phyloP scores from a whole-genome alignment of 2,329 filamentous ascomycete species.

The Cladophialophora exuberans region DNA sequence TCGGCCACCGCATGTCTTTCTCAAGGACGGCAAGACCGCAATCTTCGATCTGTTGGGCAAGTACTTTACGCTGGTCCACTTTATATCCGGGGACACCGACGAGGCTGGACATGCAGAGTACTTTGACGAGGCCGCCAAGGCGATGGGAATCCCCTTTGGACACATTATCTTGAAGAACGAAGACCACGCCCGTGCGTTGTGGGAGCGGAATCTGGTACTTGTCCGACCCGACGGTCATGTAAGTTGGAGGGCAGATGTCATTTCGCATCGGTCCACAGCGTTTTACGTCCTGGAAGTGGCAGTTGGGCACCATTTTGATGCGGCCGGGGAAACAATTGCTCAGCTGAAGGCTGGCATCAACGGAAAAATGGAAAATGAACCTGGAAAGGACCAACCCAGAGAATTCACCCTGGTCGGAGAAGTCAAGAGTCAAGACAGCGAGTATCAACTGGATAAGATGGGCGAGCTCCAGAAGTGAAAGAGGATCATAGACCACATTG shows the following conservation, averaged over 20 bases:
- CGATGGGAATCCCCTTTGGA: slow-evolving; percentile 26
- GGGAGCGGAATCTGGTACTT: slow-evolving; percentile 33
- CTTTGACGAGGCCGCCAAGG: slow-evolving; percentile 7
- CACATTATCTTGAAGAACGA: slow-evolving; percentile 22
- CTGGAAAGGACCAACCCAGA: background rate
- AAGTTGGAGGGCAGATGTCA: slow-evolving; percentile 29
- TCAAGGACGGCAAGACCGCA: slow-evolving; percentile 34
- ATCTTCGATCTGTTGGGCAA: slow-evolving; percentile 34
- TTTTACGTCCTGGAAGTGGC: background rate
- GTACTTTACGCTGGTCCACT: slow-evolving; percentile 16
- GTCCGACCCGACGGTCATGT: slow-evolving; percentile 36
- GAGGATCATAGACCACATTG: background rate
- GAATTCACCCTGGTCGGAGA: background rate
- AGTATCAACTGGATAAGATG: slow-evolving; percentile 5
- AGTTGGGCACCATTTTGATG: background rate
- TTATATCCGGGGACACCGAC: slow-evolving; percentile 17
- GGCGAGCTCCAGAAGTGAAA: background rate
- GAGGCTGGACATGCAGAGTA: background rate
- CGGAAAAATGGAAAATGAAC: background rate
- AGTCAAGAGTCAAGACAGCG: background rate
- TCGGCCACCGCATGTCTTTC: slow-evolving; percentile 38
- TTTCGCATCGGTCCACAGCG: background rate
- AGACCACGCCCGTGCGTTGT: slow-evolving; percentile 29
- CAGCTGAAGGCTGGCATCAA: background rate
- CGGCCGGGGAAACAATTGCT: background rate